Evolutionary conservation across 208 protist genomes (phyloP).

Genomic region (Leishmania mexicana): DNA sequence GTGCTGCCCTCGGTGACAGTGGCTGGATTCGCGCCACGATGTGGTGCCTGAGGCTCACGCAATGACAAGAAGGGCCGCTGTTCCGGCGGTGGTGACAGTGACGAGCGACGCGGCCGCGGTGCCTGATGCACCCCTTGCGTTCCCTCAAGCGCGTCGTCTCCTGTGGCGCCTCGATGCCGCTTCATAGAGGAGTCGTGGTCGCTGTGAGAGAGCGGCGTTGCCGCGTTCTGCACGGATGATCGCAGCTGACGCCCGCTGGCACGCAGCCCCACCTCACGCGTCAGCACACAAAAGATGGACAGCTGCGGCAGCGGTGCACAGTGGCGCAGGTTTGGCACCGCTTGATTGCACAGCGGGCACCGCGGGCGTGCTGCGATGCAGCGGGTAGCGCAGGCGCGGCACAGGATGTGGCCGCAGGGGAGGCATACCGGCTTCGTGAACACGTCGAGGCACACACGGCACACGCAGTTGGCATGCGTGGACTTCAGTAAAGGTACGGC

Average conservation of each 20-base stretch:
- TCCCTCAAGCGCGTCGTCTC: neutral
- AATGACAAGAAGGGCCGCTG: neutral
- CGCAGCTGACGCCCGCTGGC: neutral
- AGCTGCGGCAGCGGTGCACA: conserved; percentile 53
- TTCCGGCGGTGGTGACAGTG: neutral
- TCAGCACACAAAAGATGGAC: conserved; percentile 39
- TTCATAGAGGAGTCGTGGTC: neutral
- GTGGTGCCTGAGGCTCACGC: neutral
- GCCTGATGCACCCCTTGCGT: neutral
- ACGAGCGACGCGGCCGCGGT: neutral
- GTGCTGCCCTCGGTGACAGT: neutral
- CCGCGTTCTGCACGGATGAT: neutral
- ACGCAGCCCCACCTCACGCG: conserved; percentile 41
- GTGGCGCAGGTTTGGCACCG: conserved; percentile 30
- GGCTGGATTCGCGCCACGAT: neutral
- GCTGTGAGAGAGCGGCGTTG: neutral
- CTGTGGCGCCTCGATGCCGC: neutral
- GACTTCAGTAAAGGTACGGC: conserved; percentile 27
- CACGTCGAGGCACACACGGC: conserved; percentile 67
- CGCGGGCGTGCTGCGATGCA: conserved; percentile 50
- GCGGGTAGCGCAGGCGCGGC: conserved; percentile 48
- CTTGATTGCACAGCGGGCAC: conserved; percentile 79
- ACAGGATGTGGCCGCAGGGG: conserved; percentile 77
- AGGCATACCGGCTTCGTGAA: conserved; percentile 58
- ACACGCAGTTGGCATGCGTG: conserved; percentile 47